Base-by-base conservation (phyloP, 768 basidiomycete species). In the Amanita inopinata region DNA sequence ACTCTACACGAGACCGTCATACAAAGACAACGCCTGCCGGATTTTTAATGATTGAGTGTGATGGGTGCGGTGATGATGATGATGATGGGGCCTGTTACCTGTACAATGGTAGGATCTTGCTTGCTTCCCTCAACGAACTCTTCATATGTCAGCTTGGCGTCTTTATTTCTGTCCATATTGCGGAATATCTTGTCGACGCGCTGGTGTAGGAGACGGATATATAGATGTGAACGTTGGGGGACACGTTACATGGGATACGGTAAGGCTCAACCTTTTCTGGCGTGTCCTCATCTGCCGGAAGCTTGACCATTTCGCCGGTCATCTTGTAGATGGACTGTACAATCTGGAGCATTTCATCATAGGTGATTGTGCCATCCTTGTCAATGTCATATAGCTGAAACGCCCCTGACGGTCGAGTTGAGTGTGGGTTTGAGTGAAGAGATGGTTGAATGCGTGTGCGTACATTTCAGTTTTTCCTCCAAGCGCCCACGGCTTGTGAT, bases 381-480 rank as follows among this genome's bases (percentile, higher is more conserved):
- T 99, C 90, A 54, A 99, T 97, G 58, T 99, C 96, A 61, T 99
- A 99, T 32, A 99, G 71, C 61, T 97, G 91, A 78, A 98, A 99
- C 11, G 96, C 96, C 96, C 96, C 96, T 99, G 64, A 49, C 56
- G 47, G 47, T 41, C 43, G 47, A 32, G 53, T 53, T 43, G 53
- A 41, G 27, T 46, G 35, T 37, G 38, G 28, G 36, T n/a, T n/a
- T n/a, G n/a, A n/a, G n/a, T n/a, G n/a, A n/a, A n/a, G 12, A 42
- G 38, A 23, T 39, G 44, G 28, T 24, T 41, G 49, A 49, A 24
- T 5, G 43, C 46, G 36, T 46, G 38, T 50, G 67, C 87, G 54
- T 53, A 96, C 96, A 99, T 70, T 89, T 89, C 51, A 99, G 81
- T 67, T 99, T 99, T 70, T 99, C 96, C 57, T 99, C 96, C 46